Base-by-base conservation (phyloP, 75 land plant species). In the Pinus albicaulis region DNA sequence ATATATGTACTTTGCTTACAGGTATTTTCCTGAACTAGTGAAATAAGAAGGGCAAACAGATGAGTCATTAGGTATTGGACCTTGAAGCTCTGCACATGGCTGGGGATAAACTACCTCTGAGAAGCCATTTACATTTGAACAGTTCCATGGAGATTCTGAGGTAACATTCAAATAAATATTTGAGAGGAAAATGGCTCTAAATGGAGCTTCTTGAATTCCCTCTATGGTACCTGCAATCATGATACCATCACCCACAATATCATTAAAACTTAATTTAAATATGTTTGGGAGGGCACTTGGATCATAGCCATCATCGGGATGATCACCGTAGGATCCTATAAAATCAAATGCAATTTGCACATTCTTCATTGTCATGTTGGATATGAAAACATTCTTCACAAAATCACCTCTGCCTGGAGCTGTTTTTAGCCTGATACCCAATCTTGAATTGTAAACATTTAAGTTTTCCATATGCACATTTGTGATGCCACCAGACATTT, bases 281-380 rank as follows among this genome's bases (percentile, higher is more conserved):
- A 96, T 31, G 24, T 77, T 76, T 38, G 99, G 98, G 17, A 90
- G 76, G 2, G 92, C 97, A 41, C 65, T 34, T 14, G 89, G 94
- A 72, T 96, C 91, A 76, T 78, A 96, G 20, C 83, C 73, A 28
- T 86, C 97, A 72, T 96, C 99, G 11, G 98, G 99, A 79, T 96
- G 99, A 5, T 80, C 80, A 1, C 88, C 89, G 57, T 55, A 88
- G 53, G 16, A 86, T 78, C 56, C 76, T 64, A 17, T 62, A 55
- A 86, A 79, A 19, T 53, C 79, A 44, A 86, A 74, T 20, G 83
- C 89, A 16, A 36, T 71, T 7, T 68, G 25, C 26, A 80, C 78
- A 69, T 74, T 79, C 2, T 61, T 66, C 82, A 86, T 86, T 15
- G 26, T 56, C 15, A 86, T 70, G 24, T 83, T 75, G 41, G 65